A percentile compares a stretch with the other conserved stretches of the same genome.
phyloP scores from a whole-genome alignment of 2,329 filamentous ascomycete species.

The Aureobasidium sp. region DNA sequence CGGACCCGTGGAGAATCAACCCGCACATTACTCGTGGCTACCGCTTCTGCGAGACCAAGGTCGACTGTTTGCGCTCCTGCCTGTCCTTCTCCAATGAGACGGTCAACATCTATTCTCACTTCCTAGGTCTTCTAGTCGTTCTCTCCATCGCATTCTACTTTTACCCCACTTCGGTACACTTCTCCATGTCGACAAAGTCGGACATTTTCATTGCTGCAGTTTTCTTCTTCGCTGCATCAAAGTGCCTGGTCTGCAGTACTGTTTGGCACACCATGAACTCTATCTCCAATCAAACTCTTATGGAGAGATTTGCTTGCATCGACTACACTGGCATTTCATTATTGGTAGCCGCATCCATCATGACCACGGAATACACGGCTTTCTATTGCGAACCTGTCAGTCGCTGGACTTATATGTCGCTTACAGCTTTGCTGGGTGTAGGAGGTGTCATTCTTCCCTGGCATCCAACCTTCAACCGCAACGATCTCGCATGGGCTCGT shows the following conservation, averaged over 20 bases:
- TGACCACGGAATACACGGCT: slow-evolving; percentile 96
- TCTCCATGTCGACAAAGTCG: slow-evolving; percentile 74
- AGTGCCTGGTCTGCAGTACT: slow-evolving; percentile 89
- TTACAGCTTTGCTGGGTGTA: slow-evolving; percentile 73
- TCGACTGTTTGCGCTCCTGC: slow-evolving; percentile 73
- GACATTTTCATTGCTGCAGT: slow-evolving; percentile 87
- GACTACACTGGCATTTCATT: slow-evolving; percentile 97
- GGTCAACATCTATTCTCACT: slow-evolving; percentile 97
- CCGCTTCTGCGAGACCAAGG: slow-evolving; percentile 84
- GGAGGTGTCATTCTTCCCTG: slow-evolving; percentile 88
- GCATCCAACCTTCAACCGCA: slow-evolving; percentile 89
- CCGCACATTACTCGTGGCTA: slow-evolving; percentile 88
- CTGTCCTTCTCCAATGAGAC: slow-evolving; percentile 85
- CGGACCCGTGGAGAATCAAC: slow-evolving; percentile 88
- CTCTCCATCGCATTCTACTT: slow-evolving; percentile 90
- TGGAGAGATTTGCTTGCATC: slow-evolving; percentile 94
- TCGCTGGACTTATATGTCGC: slow-evolving; percentile 75
- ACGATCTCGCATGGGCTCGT: slow-evolving; percentile 86
- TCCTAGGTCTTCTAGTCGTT: slow-evolving; percentile 80
- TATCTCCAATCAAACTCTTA: slow-evolving; percentile 78
- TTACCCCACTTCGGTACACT: slow-evolving; percentile 83
- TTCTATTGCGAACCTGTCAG: slow-evolving; percentile 95
- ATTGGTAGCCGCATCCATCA: slow-evolving; percentile 89
- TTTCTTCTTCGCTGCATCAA: slow-evolving; percentile 93
- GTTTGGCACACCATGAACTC: slow-evolving; percentile 99